Evolutionary conservation across 345 rosid species (phyloP).

Genomic region (Pistacia vera): DNA sequence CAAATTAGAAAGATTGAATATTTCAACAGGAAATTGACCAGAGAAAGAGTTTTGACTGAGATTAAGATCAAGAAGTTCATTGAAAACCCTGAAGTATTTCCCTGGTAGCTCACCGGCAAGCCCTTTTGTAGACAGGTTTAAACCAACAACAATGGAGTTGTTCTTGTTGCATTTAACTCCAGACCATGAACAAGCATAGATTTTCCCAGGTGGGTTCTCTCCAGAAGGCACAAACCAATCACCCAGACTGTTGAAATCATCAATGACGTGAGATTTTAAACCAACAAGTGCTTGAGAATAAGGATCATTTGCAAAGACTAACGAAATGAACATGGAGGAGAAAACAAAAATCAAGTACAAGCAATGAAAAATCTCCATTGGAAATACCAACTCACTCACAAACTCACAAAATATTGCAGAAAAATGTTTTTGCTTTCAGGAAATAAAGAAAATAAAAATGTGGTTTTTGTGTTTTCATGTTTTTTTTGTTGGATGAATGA

Average conservation of each 20-base stretch:
- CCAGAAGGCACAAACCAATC: slow-evolving; percentile 68
- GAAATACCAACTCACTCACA: slow-evolving; percentile 25
- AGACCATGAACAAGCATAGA: slow-evolving; percentile 79
- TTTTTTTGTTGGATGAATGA: slow-evolving; percentile 27
- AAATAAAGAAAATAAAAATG: background rate
- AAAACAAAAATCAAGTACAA: slow-evolving; percentile 35
- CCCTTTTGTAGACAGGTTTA: slow-evolving; percentile 64
- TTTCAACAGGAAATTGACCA: slow-evolving; percentile 58
- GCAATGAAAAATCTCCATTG: slow-evolving; percentile 58
- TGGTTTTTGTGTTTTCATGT: background rate
- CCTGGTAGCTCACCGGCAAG: slow-evolving; percentile 66
- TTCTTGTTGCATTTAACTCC: slow-evolving; percentile 71
- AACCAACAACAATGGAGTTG: slow-evolving; percentile 52
- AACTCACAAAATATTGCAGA: too few species aligned
- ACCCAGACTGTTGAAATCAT: slow-evolving; percentile 41
- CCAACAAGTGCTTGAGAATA: slow-evolving; percentile 65
- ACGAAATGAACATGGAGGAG: slow-evolving; percentile 19
- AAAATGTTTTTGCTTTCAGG: background rate
- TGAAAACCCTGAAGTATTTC: slow-evolving; percentile 50
- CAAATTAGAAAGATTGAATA: slow-evolving; percentile 56
- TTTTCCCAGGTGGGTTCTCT: slow-evolving; percentile 27
- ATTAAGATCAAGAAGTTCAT: slow-evolving; percentile 79
- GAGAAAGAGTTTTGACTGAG: slow-evolving; percentile 79
- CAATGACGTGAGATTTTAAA: slow-evolving; percentile 70
- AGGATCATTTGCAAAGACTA: slow-evolving; percentile 46